Evolutionary conservation across 345 rosid genomes (phyloP), one percentile per base, ranked within the genome.

Genomic region (Geranium rotundifolium): DNA sequence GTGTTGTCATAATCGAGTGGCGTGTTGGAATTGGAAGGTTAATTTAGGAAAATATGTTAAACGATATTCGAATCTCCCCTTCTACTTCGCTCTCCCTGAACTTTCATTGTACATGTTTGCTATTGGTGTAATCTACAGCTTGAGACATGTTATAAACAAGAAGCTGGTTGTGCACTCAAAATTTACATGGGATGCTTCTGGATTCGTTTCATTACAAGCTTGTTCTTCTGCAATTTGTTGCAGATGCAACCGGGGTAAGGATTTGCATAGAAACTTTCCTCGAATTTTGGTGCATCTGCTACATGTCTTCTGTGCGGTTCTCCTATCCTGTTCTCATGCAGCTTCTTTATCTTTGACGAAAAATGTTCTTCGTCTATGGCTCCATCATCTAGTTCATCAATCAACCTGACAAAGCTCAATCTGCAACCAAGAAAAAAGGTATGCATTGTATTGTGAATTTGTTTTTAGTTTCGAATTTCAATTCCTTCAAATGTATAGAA

Each of bases 241-340:
- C 96, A 89, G 57, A 86, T 73, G 74, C 93, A 83, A 63, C 86
- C 93, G 0, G 89, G 86, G 69, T 75, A 78, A 65, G 93, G 93
- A 68, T 89, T 84, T 19, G 91, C 96, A 10, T 84, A 81, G 69
- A 89, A 84, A 57, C 67, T 80, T 73, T 89, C 89, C 69, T 89
- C 86, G 3, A 46, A 34, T 64, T 72, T 85, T 1, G 75, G 69
- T 8, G 71, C 63, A 56, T 54, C 69, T 58, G 82, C 81, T 9
- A 75, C 63, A 46, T 54, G 57, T 69, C 96, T 81, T 0, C 29
- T 69, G 31, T 63, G 52, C 4, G 96, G 83, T 34, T 77, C 80
- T 71, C 91, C 95, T 39, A 67, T 71, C 54, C 91, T 77, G n/a
- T 80, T 66, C 55, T 61, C 17, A 57, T 90, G 87, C 46, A 81